Conservation (phyloP, 345 rosid genomes). For the Eucalyptus marginata region DNA sequence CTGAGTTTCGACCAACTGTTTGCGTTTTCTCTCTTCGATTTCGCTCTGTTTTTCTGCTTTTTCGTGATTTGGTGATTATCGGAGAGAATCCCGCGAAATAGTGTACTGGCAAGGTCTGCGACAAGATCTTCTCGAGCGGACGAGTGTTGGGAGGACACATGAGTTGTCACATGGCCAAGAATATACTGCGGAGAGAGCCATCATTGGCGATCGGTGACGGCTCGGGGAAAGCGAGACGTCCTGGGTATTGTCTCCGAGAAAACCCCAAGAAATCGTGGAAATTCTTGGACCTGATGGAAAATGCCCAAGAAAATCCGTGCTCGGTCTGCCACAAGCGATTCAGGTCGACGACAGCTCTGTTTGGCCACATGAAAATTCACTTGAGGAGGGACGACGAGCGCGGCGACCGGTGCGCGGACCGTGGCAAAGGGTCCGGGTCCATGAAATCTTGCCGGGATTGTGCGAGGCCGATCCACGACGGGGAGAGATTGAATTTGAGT, state of each 20-base stretch:
- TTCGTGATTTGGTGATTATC: neutral
- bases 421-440: constrained; percentile 28
- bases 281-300: constrained; percentile 5
- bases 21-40: neutral
- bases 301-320: neutral
- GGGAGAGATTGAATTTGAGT: neutral
- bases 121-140: constrained; percentile 16
- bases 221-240: neutral
- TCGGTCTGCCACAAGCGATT: constrained; percentile 21
- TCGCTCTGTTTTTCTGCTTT: neutral
- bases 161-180: constrained; percentile 9
- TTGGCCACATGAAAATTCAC: constrained; percentile 48
- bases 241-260: constrained; percentile 35
- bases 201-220: constrained; percentile 5
- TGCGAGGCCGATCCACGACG: neutral
- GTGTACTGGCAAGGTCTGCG: constrained; percentile 11
- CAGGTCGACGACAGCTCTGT: constrained; percentile 20
- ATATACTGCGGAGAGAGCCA: neutral
- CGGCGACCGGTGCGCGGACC: constrained; percentile 21
- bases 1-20: neutral
- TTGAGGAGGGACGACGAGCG: constrained; percentile 20
- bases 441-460: constrained; percentile 1
- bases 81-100: neutral
- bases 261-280: constrained; percentile 61
- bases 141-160: constrained; percentile 18